These are phyloP conservation scores for Tulasnella sp. DNA, from an alignment of 768 basidiomycete species.

Conservation along the genomic window DNA sequence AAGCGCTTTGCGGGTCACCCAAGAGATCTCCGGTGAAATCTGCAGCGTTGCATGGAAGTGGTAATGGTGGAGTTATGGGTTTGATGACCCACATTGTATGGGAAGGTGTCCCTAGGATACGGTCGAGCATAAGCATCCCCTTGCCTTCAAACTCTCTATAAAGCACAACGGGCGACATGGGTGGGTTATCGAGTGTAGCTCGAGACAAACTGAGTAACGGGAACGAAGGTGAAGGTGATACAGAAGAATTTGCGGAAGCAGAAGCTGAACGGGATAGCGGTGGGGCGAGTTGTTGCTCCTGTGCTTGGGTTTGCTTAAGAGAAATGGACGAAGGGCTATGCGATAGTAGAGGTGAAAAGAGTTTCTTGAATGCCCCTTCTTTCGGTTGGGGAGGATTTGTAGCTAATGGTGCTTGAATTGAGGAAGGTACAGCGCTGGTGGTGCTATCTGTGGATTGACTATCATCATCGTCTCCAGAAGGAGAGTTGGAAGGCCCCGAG, in stretches of 20 bases:
- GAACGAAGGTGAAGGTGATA: constrained; percentile 18
- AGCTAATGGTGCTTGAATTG: background rate
- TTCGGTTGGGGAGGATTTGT: background rate
- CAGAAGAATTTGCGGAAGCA: too few relatives aligned
- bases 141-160: constrained; percentile 92
- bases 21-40: background rate
- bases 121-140: constrained; percentile 96
- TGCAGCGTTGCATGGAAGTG: background rate
- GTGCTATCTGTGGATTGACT: constrained; percentile 10
- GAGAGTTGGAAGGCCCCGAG: constrained; percentile 35
- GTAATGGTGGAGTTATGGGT: constrained; percentile 25
- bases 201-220: background rate
- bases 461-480: constrained; percentile 29
- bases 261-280: too few relatives aligned
- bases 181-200: background rate
- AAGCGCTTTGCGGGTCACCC: background rate
- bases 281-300: too few relatives aligned
- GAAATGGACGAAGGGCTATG: constrained; percentile 7
- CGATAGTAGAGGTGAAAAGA: constrained; percentile 19
- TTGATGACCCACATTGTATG: constrained; percentile 99
- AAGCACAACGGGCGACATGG: constrained; percentile 5
- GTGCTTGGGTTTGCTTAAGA: too few relatives aligned
- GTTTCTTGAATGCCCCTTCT: constrained; percentile 10
- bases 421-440: constrained; percentile 8
- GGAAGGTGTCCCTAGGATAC: constrained; percentile 71